Evolutionary conservation across 2,329 filamentous ascomycete genomes (phyloP).

Genomic region (Cyphellophora europaea): DNA sequence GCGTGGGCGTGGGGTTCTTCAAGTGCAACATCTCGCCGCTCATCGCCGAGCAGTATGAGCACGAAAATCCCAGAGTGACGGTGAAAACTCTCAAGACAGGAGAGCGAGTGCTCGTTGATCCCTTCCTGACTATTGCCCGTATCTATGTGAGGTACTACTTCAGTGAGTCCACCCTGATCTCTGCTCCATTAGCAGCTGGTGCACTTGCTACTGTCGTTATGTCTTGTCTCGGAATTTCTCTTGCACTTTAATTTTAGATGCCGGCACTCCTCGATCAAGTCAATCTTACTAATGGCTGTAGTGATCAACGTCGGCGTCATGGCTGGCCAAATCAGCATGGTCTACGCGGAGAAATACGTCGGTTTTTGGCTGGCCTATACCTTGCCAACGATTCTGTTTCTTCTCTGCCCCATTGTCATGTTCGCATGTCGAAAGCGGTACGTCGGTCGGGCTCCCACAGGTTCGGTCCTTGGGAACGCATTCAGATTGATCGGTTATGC

Average conservation of each 20-base stretch:
- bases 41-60: slow-evolving; percentile 58
- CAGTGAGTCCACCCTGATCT: no score
- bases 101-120: slow-evolving; percentile 61
- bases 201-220: no score
- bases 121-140: slow-evolving; percentile 55
- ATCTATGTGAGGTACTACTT: slow-evolving; percentile 64
- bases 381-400: slow-evolving; percentile 58
- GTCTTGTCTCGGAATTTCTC: no score
- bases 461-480: slow-evolving; percentile 62
- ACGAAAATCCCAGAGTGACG: slow-evolving; percentile 44
- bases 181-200: no score
- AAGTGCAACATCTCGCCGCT: slow-evolving; percentile 69
- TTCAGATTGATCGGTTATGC: slow-evolving; percentile 50
- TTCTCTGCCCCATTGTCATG: slow-evolving; percentile 52
- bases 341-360: slow-evolving; percentile 64
- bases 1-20: slow-evolving; percentile 55
- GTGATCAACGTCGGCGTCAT: slow-evolving; percentile 59
- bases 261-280: no score
- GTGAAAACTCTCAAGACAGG: slow-evolving; percentile 48
- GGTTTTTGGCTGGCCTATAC: slow-evolving; percentile 66
- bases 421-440: slow-evolving; percentile 53
- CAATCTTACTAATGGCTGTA: no score
- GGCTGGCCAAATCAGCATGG: slow-evolving; percentile 55
- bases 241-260: no score
- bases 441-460: slow-evolving; percentile 54